Conservation (phyloP, 495 filamentous ascomycete genomes). For the Talaromyces thailandensis region DNA sequence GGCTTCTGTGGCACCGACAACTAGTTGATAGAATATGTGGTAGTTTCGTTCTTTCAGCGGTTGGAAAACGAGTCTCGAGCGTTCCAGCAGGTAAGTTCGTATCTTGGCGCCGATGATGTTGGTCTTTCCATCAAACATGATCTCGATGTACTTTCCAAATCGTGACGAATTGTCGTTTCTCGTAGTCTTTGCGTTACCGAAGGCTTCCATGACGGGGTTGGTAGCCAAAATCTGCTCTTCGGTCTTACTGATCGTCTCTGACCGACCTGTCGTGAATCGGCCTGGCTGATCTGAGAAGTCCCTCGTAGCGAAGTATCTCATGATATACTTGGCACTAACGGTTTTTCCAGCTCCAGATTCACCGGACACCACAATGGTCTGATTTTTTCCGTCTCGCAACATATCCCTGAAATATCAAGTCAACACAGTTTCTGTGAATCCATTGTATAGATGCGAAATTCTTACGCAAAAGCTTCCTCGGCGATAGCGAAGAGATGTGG, state of each 20-base stretch:
- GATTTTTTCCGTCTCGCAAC: conserved; percentile 90
- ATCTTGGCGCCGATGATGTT: conserved; percentile 98
- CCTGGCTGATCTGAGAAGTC: conserved; percentile 86
- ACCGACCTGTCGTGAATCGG: conserved; percentile 64
- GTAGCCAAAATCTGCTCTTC: conserved; percentile 97
- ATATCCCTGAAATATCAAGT: conserved; percentile 61
- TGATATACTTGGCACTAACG: conserved; percentile 99
- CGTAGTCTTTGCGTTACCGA: conserved; percentile 98
- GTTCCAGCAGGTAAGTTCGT: conserved; percentile 88
- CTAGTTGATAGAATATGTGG: conserved; percentile 97
- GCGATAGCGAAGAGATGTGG: conserved; percentile 98
- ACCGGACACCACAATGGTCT: conserved; percentile 97
- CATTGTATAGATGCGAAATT: conserved; percentile 6
- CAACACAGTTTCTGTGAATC: neutral
- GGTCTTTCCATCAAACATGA: conserved; percentile 92
- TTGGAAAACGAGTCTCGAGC: conserved; percentile 96
- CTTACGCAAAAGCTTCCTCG: conserved; percentile 96
- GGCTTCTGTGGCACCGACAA: conserved; percentile 83
- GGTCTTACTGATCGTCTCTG: conserved; percentile 92
- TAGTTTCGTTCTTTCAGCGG: conserved; percentile 97
- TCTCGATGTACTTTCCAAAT: conserved; percentile 99
- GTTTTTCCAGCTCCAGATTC: conserved; percentile 99
- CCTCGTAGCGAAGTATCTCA: conserved; percentile 98
- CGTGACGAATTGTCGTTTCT: conserved; percentile 98
- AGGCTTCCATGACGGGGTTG: conserved; percentile 99